Evolutionary conservation across 2,329 filamentous ascomycete genomes (phyloP), one percentile per base, ranked within the genome.

Genomic region (Ophiostoma tasmaniense): DNA sequence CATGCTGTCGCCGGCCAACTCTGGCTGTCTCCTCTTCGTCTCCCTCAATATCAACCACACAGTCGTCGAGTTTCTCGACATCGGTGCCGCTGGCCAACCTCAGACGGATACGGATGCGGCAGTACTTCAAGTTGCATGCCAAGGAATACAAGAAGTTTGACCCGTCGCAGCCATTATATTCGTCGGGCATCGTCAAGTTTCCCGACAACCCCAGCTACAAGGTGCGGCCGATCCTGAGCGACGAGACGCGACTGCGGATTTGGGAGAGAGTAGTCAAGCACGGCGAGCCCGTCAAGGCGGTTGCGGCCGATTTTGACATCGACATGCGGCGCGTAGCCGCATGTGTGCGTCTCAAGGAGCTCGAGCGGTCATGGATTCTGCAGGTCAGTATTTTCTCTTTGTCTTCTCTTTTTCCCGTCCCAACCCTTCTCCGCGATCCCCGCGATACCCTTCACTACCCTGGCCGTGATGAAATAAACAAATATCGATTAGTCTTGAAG

Each of bases 401-500:
- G 25, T 35, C 66, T 67, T 35, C n/a, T 28, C 25, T 28, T 50
- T 55, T 17, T 66, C 39, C 68, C 71, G 69, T 20, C 62, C 67
- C n/a, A n/a, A n/a, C 45, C 69, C n/a, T 11, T 67, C 35, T 39
- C 1, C n/a, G n/a, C n/a, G n/a, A n/a, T n/a, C 37, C 37, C 37
- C 37, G 4, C 37, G 42, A 55, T 17, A 67, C 66, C n/a, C 6
- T 30, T n/a, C 50, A n/a, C 22, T 28, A n/a, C 22, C 28, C 20
- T 25, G 69, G 70, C 71, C 71, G 79, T 87, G 85, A 87, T 87
- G 85, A 86, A 78, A 76, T 74, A 76, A 4, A 67, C 78, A 80
- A 85, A 87, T 89, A 88, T 86, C 94, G 94, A 97, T 98, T 97
- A 97, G 94, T 98, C 94, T 97, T 96, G 85, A 97, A 97, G 93